These are phyloP conservation scores for Schizothecium vesticola DNA, from an alignment of 495 filamentous ascomycete genomes.

Conservation along the genomic window DNA sequence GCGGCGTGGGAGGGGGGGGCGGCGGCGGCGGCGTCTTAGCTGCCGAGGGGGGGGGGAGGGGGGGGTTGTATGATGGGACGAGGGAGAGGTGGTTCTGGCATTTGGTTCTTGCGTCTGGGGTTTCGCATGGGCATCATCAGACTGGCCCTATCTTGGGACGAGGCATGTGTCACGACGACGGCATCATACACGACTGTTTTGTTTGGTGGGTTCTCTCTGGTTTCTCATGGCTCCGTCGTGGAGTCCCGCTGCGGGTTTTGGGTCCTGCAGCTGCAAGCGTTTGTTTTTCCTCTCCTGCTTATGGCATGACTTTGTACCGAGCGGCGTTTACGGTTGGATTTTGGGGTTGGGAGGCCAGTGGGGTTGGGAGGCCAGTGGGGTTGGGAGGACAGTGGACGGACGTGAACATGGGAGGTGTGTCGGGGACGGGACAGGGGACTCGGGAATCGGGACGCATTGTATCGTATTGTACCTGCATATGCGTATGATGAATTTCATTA, in stretches of 20 bases:
- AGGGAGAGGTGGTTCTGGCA: neutral
- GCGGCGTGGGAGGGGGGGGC: constrained; percentile 36
- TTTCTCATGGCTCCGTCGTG: neutral
- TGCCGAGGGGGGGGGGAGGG: too few relatives aligned
- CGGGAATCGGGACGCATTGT: neutral
- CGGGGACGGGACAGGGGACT: neutral
- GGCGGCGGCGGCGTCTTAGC: neutral
- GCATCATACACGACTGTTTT: constrained; percentile 2
- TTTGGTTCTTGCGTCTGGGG: neutral
- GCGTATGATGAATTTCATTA: neutral
- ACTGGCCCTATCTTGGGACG: neutral
- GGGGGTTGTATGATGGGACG: neutral
- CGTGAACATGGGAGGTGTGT: neutral
- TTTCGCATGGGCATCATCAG: neutral
- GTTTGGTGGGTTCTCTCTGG: neutral
- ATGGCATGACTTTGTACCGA: neutral
- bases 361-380: too few relatives aligned
- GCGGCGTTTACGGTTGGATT: neutral
- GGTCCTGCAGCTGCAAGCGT: neutral
- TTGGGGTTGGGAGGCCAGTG: too few relatives aligned
- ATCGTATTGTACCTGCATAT: neutral
- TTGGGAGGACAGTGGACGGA: neutral
- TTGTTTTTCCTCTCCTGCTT: neutral
- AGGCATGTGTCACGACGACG: neutral
- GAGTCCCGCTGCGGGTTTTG: neutral